Evolutionary conservation across 805 yeast genomes (phyloP).

Genomic region (Ogataea corticis): DNA sequence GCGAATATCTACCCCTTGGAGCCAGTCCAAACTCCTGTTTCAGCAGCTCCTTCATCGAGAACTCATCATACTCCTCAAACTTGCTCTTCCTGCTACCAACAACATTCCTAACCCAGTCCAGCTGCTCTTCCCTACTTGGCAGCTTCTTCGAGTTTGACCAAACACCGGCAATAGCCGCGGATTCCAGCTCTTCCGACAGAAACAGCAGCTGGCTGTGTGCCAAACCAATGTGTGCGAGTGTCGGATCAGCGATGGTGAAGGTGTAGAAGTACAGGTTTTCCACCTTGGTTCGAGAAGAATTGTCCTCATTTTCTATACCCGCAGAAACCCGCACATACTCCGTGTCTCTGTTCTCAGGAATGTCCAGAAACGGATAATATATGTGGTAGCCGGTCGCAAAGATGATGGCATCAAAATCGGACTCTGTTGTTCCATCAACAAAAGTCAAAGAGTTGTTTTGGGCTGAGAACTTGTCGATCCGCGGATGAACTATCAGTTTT

Average conservation of each 20-base stretch:
- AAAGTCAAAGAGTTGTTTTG: conserved; percentile 38
- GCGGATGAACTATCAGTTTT: conserved; percentile 42
- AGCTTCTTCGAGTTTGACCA: conserved; percentile 40
- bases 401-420: conserved; percentile 53
- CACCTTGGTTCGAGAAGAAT: conserved; percentile 4
- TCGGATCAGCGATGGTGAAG: conserved; percentile 40
- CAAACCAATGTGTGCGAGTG: conserved; percentile 39
- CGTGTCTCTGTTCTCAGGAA: conserved; percentile 18
- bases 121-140: conserved; percentile 6
- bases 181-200: conserved; percentile 46
- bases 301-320: conserved; percentile 29
- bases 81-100: neutral
- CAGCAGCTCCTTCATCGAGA: conserved; percentile 4
- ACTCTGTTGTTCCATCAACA: conserved; percentile 46
- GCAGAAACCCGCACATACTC: conserved; percentile 37
- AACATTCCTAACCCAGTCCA: neutral
- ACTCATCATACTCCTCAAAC: conserved; percentile 9
- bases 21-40: conserved; percentile 8
- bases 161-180: conserved; percentile 53
- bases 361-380: conserved; percentile 54
- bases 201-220: conserved; percentile 42
- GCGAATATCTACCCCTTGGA: conserved; percentile 6
- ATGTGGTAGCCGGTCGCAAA: conserved; percentile 73
- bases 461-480: conserved; percentile 40
- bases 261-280: conserved; percentile 30